Percentiles rank a stretch among this genome's conserved stretches.
These are phyloP conservation scores for Saccharomyces mikatae DNA, from an alignment of 805 yeast genomes.

Conservation along the genomic window DNA sequence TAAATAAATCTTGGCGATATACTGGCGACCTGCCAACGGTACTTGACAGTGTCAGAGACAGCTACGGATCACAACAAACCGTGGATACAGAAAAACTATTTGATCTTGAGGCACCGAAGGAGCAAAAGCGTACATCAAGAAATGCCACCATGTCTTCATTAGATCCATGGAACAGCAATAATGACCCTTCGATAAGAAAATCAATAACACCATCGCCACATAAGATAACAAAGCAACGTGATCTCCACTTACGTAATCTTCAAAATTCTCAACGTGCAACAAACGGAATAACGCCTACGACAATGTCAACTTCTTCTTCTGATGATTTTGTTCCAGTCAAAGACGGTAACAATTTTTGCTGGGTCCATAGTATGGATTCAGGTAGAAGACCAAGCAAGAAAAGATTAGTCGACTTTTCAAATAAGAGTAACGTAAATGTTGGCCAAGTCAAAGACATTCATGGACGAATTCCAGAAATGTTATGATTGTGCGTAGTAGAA, in stretches of 20 bases:
- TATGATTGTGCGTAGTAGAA: slow-evolving; percentile 14
- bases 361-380: slow-evolving; percentile 25
- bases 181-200: not conserved
- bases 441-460: slow-evolving; percentile 27
- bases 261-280: slow-evolving; percentile 3
- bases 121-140: not conserved
- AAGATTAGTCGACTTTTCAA: slow-evolving; percentile 31
- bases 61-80: not conserved
- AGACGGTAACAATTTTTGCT: slow-evolving; percentile 25
- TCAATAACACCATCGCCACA: not conserved
- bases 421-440: slow-evolving; percentile 30
- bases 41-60: not conserved
- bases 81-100: slow-evolving; percentile 1
- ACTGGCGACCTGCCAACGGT: slow-evolving; percentile 8
- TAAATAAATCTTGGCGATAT: slow-evolving; percentile 54
- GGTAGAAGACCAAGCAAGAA: slow-evolving; percentile 29
- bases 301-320: slow-evolving; percentile 20
- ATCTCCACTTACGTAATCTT: slow-evolving; percentile 2
- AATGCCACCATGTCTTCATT: not conserved
- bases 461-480: slow-evolving; percentile 27
- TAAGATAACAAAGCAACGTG: not conserved
- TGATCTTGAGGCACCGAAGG: not conserved
- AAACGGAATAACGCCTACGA: slow-evolving; percentile 4
- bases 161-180: slow-evolving; percentile 20
- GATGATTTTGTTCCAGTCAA: slow-evolving; percentile 30